These are phyloP conservation scores for Tricholoma hemisulphureum DNA, from an alignment of 768 basidiomycete species.

Conservation along the genomic window DNA sequence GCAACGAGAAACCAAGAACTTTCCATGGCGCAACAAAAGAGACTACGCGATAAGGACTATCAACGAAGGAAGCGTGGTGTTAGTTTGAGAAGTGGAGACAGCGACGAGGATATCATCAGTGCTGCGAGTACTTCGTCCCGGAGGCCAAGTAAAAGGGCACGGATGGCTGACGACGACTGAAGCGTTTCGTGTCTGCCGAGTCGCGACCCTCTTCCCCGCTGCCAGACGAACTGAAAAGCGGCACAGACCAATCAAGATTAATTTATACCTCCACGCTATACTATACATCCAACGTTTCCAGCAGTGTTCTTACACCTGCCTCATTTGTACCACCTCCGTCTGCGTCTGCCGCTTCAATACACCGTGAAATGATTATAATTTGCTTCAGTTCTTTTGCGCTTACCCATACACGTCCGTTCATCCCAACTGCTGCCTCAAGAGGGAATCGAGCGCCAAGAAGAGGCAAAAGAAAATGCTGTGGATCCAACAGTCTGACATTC, in stretches of 20 bases:
- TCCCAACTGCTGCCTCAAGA: constrained; percentile 83
- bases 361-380: constrained; percentile 72
- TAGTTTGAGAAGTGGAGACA: constrained; percentile 66
- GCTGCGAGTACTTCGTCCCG: constrained; percentile 48
- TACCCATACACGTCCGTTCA: constrained; percentile 93
- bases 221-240: neutral
- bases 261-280: constrained; percentile 2
- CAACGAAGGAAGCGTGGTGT: constrained; percentile 71
- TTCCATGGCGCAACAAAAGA: constrained; percentile 71
- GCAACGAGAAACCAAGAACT: constrained; percentile 67
- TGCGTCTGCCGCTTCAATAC: constrained; percentile 80
- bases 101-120: constrained; percentile 67
- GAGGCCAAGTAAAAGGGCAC: constrained; percentile 66
- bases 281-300: constrained; percentile 46
- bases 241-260: neutral
- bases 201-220: neutral
- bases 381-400: constrained; percentile 70
- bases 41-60: constrained; percentile 76
- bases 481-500: constrained; percentile 64
- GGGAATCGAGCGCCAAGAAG: constrained; percentile 79
- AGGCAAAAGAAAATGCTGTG: constrained; percentile 79
- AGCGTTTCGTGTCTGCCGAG: constrained; percentile 5
- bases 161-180: constrained; percentile 66
- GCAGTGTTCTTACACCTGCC: constrained; percentile 48
- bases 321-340: constrained; percentile 66